Conservation (phyloP, 2,329 filamentous ascomycete species). For the Aspergillus cejpii region DNA sequence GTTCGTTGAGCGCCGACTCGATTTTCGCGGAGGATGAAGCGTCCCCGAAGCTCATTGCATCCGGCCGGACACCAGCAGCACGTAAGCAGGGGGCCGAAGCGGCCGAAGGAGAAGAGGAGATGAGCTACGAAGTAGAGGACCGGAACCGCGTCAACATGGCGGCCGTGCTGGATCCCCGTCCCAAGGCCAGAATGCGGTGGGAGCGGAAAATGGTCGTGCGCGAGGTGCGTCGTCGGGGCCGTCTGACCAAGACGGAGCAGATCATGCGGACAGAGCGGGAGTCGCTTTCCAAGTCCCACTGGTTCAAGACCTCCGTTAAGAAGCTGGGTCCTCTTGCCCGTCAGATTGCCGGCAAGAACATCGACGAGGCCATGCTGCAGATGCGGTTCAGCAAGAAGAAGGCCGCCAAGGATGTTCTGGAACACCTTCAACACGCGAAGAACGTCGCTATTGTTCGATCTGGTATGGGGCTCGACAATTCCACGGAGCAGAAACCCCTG, state of each 20-base stretch:
- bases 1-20: slow-evolving; percentile 33
- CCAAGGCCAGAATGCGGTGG: slow-evolving; percentile 63
- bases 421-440: slow-evolving; percentile 72
- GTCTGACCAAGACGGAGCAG: slow-evolving; percentile 58
- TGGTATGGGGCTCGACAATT: slow-evolving; percentile 68
- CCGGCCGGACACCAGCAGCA: slow-evolving; percentile 23
- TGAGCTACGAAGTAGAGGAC: slow-evolving; percentile 20
- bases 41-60: slow-evolving; percentile 20
- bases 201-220: slow-evolving; percentile 78
- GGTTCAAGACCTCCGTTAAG: slow-evolving; percentile 80
- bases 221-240: slow-evolving; percentile 61
- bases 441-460: slow-evolving; percentile 71
- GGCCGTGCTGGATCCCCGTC: slow-evolving; percentile 66
- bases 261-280: slow-evolving; percentile 61
- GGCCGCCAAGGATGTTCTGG: slow-evolving; percentile 70
- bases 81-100: slow-evolving; percentile 16
- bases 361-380: slow-evolving; percentile 88
- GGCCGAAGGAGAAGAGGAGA: slow-evolving; percentile 12
- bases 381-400: slow-evolving; percentile 96
- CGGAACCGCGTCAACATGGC: slow-evolving; percentile 52
- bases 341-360: slow-evolving; percentile 87
- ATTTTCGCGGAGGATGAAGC: slow-evolving; percentile 39
- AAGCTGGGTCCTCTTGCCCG: slow-evolving; percentile 80
- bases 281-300: slow-evolving; percentile 56
- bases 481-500: slow-evolving; percentile 36